Conservation (phyloP, 306 rosid species). For the Hippophae tibetana region DNA sequence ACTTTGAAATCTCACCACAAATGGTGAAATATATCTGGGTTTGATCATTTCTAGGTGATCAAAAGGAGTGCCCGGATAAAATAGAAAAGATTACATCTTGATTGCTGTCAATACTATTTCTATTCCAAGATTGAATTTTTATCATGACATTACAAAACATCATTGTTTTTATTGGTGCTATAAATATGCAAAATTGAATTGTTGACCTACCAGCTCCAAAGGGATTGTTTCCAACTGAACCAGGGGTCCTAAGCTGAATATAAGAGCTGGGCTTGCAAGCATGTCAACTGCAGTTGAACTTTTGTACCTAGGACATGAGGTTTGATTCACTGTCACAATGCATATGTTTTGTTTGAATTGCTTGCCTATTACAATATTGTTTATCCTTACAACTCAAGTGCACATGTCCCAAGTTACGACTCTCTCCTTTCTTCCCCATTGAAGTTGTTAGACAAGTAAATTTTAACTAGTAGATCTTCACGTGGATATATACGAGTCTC, state of each 20-base stretch:
- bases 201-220: slow-evolving; percentile 65
- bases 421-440: too few species aligned
- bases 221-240: slow-evolving; percentile 95
- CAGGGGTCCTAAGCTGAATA: slow-evolving; percentile 88
- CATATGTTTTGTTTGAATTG: too few species aligned
- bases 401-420: too few species aligned
- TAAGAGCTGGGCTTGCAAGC: slow-evolving; percentile 98
- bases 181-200: slow-evolving; percentile 20
- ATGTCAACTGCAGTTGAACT: slow-evolving; percentile 98
- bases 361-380: too few species aligned
- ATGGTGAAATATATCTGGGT: neutral
- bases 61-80: neutral
- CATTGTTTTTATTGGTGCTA: neutral
- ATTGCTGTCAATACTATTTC: neutral
- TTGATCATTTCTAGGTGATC: neutral
- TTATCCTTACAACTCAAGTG: too few species aligned
- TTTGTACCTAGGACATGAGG: slow-evolving; percentile 99
- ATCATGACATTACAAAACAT: neutral
- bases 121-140: neutral
- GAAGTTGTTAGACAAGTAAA: too few species aligned
- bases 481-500: slow-evolving; percentile 93
- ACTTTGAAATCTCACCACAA: neutral
- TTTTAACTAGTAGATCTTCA: slow-evolving; percentile 19
- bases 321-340: slow-evolving; percentile 16
- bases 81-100: neutral